Evolutionary conservation across 2,329 filamentous ascomycete genomes (phyloP), one percentile per base, ranked within the genome.

Genomic region (Alternaria brassicicola): DNA sequence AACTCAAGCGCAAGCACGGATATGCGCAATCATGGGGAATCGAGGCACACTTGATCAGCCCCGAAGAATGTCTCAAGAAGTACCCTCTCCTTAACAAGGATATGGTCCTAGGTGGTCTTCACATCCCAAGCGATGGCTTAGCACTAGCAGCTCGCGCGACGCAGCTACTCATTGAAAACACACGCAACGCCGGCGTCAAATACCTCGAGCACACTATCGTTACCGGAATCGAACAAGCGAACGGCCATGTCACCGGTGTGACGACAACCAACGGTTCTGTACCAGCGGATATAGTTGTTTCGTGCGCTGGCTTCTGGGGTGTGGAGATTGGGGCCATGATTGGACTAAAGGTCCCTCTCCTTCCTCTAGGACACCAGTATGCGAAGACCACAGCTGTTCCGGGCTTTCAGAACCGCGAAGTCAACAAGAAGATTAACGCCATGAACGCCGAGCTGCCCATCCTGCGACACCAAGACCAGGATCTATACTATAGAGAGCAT

Each of bases 221-320:
- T 2, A 87, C 83, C 2, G 85, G 82, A 1, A 85, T 89, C 50
- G 80, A 85, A 53, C 78, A 80, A 60, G 66, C 71, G 0, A 70
- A 80, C 6, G 80, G 81, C 17, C 79, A 73, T 3, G 85, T 88
- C 12, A 87, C 85, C 0, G 86, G 86, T 2, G 86, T 88, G 0
- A 75, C 62, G 1, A 87, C 85, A 0, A 75, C 78, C 1, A 73
- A 73, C 4, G 82, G 82, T 21, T 81, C 68, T 0, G 78, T 88
- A 19, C 76, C 83, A 0, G 86, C 86, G 0, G 86, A 89, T 53
- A 84, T 88, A 23, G 79, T 88, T 49, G 74, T 89, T 35, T 88
- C 85, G 2, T 89, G 86, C 60, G 86, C 85, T 6, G 86, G 86
- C 0, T 87, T 89, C 71, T 89, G 86, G 86, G 86, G 86, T 10